A percentile compares a stretch with the other conserved stretches of the same genome.
phyloP scores from a whole-genome alignment of 2,329 filamentous ascomycete genomes.

The Neopestalotiopsis rosae region DNA sequence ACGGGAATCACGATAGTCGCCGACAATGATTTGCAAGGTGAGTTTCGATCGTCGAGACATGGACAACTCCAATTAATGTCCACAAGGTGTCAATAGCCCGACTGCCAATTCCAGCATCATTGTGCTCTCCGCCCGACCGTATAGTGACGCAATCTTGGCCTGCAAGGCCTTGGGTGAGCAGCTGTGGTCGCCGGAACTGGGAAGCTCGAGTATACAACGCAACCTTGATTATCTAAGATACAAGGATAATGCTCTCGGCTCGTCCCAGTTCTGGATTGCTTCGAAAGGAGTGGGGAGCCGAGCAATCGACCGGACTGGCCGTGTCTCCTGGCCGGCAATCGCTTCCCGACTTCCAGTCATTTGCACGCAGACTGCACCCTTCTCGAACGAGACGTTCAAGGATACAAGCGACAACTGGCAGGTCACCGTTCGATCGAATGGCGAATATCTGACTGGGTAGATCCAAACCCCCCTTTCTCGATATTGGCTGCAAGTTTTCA shows the following conservation, averaged over 20 bases:
- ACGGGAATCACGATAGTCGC: conserved; percentile 44
- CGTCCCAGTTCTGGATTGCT: conserved; percentile 43
- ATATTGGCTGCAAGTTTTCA: neutral
- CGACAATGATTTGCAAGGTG: conserved; percentile 48
- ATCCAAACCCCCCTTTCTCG: conserved; percentile 2
- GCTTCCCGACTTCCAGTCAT: conserved; percentile 38
- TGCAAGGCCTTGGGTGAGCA: conserved; percentile 46
- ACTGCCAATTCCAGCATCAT: conserved; percentile 40
- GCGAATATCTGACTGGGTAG: conserved; percentile 43
- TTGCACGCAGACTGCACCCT: conserved; percentile 50
- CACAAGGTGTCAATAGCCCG: conserved; percentile 38
- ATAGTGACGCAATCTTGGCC: conserved; percentile 33
- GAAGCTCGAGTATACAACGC: conserved; percentile 33
- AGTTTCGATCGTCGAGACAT: neutral
- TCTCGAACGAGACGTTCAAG: conserved; percentile 38
- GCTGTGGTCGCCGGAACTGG: conserved; percentile 40
- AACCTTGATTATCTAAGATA: conserved; percentile 44
- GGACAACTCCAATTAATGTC: conserved; percentile 4
- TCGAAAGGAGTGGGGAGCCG: conserved; percentile 26
- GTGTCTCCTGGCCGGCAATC: conserved; percentile 24
- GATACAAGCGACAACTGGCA: conserved; percentile 42
- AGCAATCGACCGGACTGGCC: conserved; percentile 35
- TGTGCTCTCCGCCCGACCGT: conserved; percentile 36
- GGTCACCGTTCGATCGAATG: conserved; percentile 43
- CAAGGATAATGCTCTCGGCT: conserved; percentile 28